Evolutionary conservation across 2,329 filamentous ascomycete genomes (phyloP).

Genomic region (Xylariaceae sp.): DNA sequence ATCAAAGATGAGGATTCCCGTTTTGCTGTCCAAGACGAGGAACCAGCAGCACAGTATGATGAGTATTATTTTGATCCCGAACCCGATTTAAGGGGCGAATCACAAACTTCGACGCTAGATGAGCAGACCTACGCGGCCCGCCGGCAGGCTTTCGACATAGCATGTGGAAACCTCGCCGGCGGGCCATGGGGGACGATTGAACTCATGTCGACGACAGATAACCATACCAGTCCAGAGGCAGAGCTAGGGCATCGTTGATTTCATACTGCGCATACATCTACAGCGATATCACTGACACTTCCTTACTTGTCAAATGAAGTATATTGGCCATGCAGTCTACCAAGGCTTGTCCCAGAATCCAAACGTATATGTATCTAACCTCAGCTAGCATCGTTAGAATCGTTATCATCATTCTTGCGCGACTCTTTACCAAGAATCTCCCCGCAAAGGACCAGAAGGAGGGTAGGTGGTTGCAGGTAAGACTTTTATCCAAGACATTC

Average conservation of each 20-base stretch:
- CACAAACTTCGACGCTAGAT: slow-evolving; percentile 32
- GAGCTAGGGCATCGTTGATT: slow-evolving; percentile 30
- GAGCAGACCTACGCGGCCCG: slow-evolving; percentile 29
- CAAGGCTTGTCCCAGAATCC: background rate
- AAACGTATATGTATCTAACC: background rate
- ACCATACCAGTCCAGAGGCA: slow-evolving; percentile 34
- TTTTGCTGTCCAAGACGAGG: background rate
- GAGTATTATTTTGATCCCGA: slow-evolving; percentile 18
- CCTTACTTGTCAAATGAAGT: background rate
- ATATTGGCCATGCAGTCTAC: background rate
- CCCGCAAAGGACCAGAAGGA: no score
- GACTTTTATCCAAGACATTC: no score
- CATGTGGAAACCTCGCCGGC: slow-evolving; percentile 25
- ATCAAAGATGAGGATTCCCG: background rate
- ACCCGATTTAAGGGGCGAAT: slow-evolving; percentile 23
- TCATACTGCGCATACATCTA: no score
- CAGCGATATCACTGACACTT: no score
- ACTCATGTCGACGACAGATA: slow-evolving; percentile 37
- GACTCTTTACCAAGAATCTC: background rate
- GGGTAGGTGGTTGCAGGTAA: no score
- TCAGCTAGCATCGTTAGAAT: background rate
- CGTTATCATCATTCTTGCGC: background rate
- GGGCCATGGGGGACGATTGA: slow-evolving; percentile 25
- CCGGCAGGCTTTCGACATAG: slow-evolving; percentile 30
- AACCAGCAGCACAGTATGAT: background rate